Percentiles rank a stretch among this genome's conserved stretches.
These are phyloP conservation scores for Akanthomyces uredinophilus DNA, from an alignment of 2,329 filamentous ascomycete genomes.

Conservation along the genomic window DNA sequence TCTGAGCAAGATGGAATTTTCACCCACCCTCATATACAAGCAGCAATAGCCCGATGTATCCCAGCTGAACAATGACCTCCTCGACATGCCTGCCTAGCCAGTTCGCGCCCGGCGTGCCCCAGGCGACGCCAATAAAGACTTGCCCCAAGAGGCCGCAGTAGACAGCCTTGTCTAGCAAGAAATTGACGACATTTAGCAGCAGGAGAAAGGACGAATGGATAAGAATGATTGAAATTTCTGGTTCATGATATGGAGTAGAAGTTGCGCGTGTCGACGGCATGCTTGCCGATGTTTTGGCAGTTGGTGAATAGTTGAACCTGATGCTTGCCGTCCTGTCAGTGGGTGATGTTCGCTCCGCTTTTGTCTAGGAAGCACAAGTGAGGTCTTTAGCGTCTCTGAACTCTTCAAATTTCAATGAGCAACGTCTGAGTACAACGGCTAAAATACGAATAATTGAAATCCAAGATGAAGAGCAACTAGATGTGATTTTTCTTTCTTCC, in stretches of 20 bases:
- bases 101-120: constrained; percentile 60
- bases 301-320: too few relatives aligned
- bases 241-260: neutral
- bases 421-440: too few relatives aligned
- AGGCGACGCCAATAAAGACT: constrained; percentile 64
- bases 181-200: constrained; percentile 16
- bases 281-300: neutral
- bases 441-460: too few relatives aligned
- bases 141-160: constrained; percentile 71
- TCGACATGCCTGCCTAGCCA: constrained; percentile 52
- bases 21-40: constrained; percentile 63
- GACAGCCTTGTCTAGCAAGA: constrained; percentile 50
- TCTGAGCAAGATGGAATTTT: neutral
- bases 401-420: too few relatives aligned
- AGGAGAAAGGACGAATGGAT: neutral
- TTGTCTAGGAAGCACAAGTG: too few relatives aligned
- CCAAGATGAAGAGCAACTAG: too few relatives aligned
- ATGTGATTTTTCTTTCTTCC: too few relatives aligned
- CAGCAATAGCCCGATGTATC: constrained; percentile 68
- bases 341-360: too few relatives aligned
- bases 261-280: neutral
- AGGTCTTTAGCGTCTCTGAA: too few relatives aligned
- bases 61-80: constrained; percentile 55
- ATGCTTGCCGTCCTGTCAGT: too few relatives aligned
- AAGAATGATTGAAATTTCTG: neutral